Base-by-base conservation (phyloP, 306 rosid species). In the Mimosa bimucronata region DNA sequence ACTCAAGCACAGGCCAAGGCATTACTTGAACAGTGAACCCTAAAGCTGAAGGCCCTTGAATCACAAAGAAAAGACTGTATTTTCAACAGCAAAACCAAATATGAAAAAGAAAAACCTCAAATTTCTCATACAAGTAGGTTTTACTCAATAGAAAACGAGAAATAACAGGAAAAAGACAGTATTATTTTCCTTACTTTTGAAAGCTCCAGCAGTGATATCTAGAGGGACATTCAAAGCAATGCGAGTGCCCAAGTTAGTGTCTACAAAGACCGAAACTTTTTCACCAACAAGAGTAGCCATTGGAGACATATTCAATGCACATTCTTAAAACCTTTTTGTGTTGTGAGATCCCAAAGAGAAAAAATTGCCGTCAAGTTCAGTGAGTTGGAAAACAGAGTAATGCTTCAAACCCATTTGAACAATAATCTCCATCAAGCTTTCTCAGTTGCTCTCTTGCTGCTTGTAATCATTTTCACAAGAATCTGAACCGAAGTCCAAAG, bases 171-270 rank as follows among this genome's bases (percentile, higher is more conserved):
- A 1, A 9, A 34, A 7, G 2, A 31, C 38, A 34, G 38, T 4
- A 29, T 28, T 31, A 9, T 58, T 55, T 23, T 66, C 45, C 89
- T n/a, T 76, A 94, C 98, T 88, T 86, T 90, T 94, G 83, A 94
- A 85, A 71, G 86, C 87, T 62, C 79, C 85, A 11, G 86, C 86
- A 5, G 92, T 83, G 62, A 87, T 86, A 74, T 89, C 78, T 9
- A 44, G 89, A 66, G 85, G 89, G 31, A 88, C 86, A 58, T 77
- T 82, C 80, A 94, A 66, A 74, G 90, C 94, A 5, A 94, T 71
- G 85, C 78, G 85, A 82, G 97, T 94, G 84, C 90, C 96, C 79
- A 92, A 76, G 84, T 87, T 87, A 34, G 98, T 92, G 21, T 87
- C 87, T 15, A 81, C 89, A 61, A 94, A 94, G 75, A 94, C 87